Evolutionary conservation across 306 rosid species (phyloP), one percentile per base, ranked within the genome.

Genomic region (Sicyos baderoa): DNA sequence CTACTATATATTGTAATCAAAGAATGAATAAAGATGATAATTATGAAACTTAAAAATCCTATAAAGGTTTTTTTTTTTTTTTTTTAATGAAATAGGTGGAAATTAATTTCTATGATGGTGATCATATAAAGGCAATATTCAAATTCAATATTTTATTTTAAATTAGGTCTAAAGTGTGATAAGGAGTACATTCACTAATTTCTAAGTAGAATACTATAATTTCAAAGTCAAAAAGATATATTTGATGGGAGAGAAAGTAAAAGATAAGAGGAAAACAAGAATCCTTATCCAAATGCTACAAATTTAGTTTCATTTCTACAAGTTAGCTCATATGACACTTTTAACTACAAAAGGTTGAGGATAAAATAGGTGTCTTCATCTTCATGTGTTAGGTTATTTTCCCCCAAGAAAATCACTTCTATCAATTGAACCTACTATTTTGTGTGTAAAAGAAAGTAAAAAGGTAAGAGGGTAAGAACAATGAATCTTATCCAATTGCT

Each of bases 291-390:
- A 17, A 17, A 17, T 53, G 12, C 23, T 7, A 53, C 9, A 53
- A 53, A 53, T 53, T 53, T 53, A 53, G 57, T 53, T 53, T 19
- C 57, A 53, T 53, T 53, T 53, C 23, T 53, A n/a, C 57, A 17
- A 53, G 57, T n/a, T 53, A 17, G n/a, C 10, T 18, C 18, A 7
- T 17, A 53, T 7, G 4, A 22, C 23, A 18, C 23, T 53, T 17
- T 53, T 53, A 53, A 53, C 57, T 53, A 18, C 57, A 17, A 53
- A 53, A 2, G 54, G 54, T 49, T 49, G 8, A 14, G 54, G 23
- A 53, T 53, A 53, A 53, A 53, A 53, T 17, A 53, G 4, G 25
- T 53, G 23, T 53, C 9, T 6, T 16, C 0, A 16, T 5, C 9
- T 6, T 18, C 7, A 17, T 8, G 12, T 17, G 25, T 53, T 53